phyloP scores from a whole-genome alignment of 169 alveolate species.

The Blepharisma undulans region DNA sequence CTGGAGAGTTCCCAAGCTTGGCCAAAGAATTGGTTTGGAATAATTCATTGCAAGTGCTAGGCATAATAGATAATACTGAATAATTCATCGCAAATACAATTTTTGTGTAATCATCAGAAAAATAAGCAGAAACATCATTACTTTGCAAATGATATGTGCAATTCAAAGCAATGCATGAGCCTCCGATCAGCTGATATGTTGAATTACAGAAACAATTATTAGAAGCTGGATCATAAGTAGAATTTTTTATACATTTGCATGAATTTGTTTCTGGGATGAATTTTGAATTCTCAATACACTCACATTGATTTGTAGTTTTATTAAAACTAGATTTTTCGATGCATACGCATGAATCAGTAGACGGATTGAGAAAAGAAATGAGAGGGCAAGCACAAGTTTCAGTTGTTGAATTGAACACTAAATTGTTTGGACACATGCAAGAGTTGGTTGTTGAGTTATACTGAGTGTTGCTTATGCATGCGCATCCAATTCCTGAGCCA shows the following conservation, averaged over 20 bases:
- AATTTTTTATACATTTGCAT: not conserved
- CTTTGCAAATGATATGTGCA: slow-evolving; percentile 11
- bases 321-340: too few relatives aligned
- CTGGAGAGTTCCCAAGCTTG: not conserved
- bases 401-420: too few relatives aligned
- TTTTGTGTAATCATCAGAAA: not conserved
- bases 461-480: not conserved
- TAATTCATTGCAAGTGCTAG: not conserved
- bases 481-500: not conserved
- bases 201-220: not conserved
- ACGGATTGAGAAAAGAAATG: too few relatives aligned
- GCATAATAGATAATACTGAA: not conserved
- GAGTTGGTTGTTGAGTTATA: too few relatives aligned
- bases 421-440: too few relatives aligned
- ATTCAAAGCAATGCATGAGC: not conserved
- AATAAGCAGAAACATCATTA: not conserved
- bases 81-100: not conserved
- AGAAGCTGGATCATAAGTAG: not conserved
- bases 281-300: too few relatives aligned
- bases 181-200: not conserved
- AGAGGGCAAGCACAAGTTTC: too few relatives aligned
- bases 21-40: not conserved
- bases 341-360: too few relatives aligned
- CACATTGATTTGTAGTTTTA: too few relatives aligned
- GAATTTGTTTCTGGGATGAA: too few relatives aligned